Evolutionary conservation across 495 filamentous ascomycete genomes (phyloP), one percentile per base, ranked within the genome.

Genomic region (Trichocladium uniseriatum): DNA sequence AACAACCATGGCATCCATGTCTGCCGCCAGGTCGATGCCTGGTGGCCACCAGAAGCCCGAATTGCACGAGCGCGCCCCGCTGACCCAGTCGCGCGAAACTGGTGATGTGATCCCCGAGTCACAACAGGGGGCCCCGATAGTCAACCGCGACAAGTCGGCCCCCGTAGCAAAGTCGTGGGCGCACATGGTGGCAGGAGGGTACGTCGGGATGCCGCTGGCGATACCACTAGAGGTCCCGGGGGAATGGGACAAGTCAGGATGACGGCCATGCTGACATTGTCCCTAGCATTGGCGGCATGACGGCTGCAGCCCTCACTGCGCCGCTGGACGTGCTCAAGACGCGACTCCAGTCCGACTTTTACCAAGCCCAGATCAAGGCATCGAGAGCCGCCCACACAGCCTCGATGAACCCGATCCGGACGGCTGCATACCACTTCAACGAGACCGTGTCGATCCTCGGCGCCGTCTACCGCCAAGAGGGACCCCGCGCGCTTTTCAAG

Each of bases 281-380:
- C 34, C 31, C 21, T 22, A 94, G 89, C 16, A 67, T 87, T 18
- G 89, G 89, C 52, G 89, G 89, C 49, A 90, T 94, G 84, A 87
- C 86, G 15, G 78, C 89, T 11, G 83, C 89, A 5, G 79, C 83
- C n/a, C 68, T 94, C 9, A 95, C 89, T 0, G 86, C 85, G 4
- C 89, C 89, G 6, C 79, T 95, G 39, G 89, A 95, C 60, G 89
- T 95, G 22, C 76, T 95, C 8, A 92, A 92, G 67, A 94, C 89
- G 4, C 78, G 89, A 7, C 75, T 95, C 3, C 89, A 95, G 64
- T 90, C 86, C 56, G 86, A 92, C 56, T 94, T 89, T 63, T 95
- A 95, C 70, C 86, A 91, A 57, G 68, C 78, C 1, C 86, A 82
- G 54, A 66, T 82, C 34, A 65, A 62, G 5, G 70, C 74, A 5